Percentiles rank a stretch among this genome's conserved stretches.
phyloP scores from a whole-genome alignment of 2,329 filamentous ascomycete genomes.

The Paecilomyces dactylethromorphus region DNA sequence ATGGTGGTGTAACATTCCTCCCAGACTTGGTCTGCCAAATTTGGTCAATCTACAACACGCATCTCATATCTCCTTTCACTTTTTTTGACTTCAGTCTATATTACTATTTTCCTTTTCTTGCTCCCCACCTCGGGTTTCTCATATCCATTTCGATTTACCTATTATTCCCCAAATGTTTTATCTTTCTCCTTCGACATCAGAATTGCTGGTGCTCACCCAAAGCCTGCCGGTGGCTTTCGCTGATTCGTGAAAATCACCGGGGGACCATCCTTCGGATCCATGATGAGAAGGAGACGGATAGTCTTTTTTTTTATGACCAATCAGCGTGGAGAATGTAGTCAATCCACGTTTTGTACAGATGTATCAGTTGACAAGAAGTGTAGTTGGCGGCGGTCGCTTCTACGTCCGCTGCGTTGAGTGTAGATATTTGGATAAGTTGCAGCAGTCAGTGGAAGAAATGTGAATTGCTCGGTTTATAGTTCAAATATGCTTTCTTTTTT shows the following conservation, averaged over 20 bases:
- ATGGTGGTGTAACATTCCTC: not conserved
- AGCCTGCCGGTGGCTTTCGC: not conserved
- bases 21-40: conserved; percentile 9
- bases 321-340: not conserved
- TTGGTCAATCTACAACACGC: not conserved
- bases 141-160: not conserved
- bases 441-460: not conserved
- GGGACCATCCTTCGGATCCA: not conserved
- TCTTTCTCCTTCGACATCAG: conserved; percentile 1
- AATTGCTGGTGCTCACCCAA: not conserved
- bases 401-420: not conserved
- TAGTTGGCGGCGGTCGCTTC: not conserved
- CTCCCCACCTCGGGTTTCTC: conserved; percentile 3
- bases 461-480: not conserved
- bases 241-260: no score
- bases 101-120: conserved; percentile 8
- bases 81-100: conserved; percentile 9
- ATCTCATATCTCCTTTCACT: conserved; percentile 12
- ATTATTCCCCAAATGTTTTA: not conserved
- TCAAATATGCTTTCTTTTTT: not conserved
- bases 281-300: not conserved
- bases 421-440: not conserved
- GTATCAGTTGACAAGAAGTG: conserved; percentile 1
- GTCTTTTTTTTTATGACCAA: conserved; percentile 1
- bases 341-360: conserved; percentile 3